Percentiles rank a stretch among this genome's conserved stretches.
phyloP scores from a whole-genome alignment of 179 eudicot species.

The Beta lomatogona region DNA sequence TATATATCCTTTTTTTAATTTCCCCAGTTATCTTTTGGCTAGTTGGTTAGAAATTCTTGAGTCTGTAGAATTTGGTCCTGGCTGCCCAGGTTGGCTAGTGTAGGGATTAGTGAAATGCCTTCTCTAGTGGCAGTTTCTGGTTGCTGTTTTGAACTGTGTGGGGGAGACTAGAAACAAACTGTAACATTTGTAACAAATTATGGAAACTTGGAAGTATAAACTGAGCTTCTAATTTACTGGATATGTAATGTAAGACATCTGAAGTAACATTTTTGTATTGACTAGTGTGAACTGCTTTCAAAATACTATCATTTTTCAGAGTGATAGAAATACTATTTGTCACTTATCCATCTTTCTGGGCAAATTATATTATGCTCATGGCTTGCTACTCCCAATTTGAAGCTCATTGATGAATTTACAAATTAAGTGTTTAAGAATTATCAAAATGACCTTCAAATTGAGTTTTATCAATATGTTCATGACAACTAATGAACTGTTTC shows the following conservation, averaged over 20 bases:
- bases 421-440: too few species aligned
- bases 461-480: too few species aligned
- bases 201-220: slow-evolving; percentile 4
- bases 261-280: too few species aligned
- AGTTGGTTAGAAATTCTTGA: slow-evolving; percentile 25
- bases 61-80: slow-evolving; percentile 42
- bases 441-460: too few species aligned
- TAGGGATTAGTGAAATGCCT: slow-evolving; percentile 57
- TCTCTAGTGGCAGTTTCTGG: slow-evolving; percentile 81
- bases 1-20: slow-evolving; percentile 1
- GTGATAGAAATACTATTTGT: too few species aligned
- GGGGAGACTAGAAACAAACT: slow-evolving; percentile 20
- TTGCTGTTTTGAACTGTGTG: slow-evolving; percentile 27
- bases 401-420: too few species aligned
- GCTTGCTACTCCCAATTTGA: too few species aligned
- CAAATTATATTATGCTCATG: too few species aligned
- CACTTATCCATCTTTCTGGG: too few species aligned
- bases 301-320: too few species aligned
- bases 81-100: slow-evolving; percentile 91
- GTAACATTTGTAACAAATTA: slow-evolving; percentile 33
- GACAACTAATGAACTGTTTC: too few species aligned
- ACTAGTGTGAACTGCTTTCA: too few species aligned
- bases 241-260: neutral
- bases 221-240: neutral
- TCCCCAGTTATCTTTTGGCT: slow-evolving; percentile 16